Percentiles rank a stretch among this genome's conserved stretches.
Conservation (phyloP, 768 basidiomycete genomes). For the Peribolospora kevripleyi region DNA sequence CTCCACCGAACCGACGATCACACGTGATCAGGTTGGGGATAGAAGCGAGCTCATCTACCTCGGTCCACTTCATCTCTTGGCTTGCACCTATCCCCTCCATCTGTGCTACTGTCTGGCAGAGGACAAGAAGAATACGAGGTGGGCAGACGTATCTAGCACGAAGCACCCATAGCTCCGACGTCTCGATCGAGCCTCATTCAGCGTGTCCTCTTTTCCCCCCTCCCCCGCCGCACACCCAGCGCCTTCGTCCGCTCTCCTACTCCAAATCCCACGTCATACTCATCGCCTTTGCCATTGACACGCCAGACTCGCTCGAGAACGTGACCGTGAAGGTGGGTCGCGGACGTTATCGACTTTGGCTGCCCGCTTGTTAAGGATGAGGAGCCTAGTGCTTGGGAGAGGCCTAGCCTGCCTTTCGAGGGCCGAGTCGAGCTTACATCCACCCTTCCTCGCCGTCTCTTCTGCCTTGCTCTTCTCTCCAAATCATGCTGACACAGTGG, state of each 20-base stretch:
- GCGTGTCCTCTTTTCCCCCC: too few relatives aligned
- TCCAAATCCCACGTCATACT: conserved; percentile 97
- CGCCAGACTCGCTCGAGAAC: conserved; percentile 88
- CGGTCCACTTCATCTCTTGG: not conserved
- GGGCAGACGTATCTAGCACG: conserved; percentile 7
- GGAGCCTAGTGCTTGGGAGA: too few relatives aligned
- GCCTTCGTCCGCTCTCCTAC: conserved; percentile 86
- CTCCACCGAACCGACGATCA: not conserved
- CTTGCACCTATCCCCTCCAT: not conserved
- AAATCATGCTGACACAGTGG: conserved; percentile 37
- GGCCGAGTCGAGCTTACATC: too few relatives aligned
- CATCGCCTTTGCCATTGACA: conserved; percentile 88
- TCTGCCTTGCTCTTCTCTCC: conserved; percentile 4
- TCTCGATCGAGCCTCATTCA: not conserved
- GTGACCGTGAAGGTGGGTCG: conserved; percentile 58
- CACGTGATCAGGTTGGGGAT: too few relatives aligned
- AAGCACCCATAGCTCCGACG: not conserved
- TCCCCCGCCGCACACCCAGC: conserved; percentile 24
- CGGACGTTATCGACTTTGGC: not conserved
- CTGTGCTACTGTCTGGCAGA: conserved; percentile 23
- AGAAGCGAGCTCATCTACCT: too few relatives aligned
- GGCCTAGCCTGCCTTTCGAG: too few relatives aligned
- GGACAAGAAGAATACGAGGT: conserved; percentile 99
- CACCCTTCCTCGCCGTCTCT: conserved; percentile 7
- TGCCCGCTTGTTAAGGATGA: not conserved